Conservation (phyloP, 2,329 filamentous ascomycete species). For the Chrysosporium keratinophilum region DNA sequence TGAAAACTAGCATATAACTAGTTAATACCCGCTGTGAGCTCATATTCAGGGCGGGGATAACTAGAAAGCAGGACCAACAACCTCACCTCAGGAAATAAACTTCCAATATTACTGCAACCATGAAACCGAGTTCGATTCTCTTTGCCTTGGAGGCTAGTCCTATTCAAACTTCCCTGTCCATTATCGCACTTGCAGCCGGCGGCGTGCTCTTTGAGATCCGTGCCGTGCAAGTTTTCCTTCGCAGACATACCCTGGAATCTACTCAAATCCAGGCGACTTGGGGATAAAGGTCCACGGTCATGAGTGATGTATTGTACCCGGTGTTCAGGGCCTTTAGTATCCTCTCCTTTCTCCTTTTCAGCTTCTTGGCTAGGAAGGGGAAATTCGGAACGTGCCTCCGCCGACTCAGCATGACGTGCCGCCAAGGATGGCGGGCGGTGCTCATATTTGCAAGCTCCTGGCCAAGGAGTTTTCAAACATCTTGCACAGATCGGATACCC, state of each 20-base stretch:
- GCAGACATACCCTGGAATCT: slow-evolving; percentile 12
- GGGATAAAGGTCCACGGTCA: neutral
- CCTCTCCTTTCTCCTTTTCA: neutral
- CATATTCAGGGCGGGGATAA: neutral
- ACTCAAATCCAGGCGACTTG: slow-evolving; percentile 6
- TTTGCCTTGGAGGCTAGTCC: slow-evolving; percentile 30
- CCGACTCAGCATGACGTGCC: neutral
- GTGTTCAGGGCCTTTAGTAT: neutral
- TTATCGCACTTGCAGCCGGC: slow-evolving; percentile 9
- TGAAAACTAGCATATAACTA: slow-evolving; percentile 29
- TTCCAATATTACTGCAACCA: slow-evolving; percentile 33
- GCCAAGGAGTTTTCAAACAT: slow-evolving; percentile 27
- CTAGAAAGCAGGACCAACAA: no score
- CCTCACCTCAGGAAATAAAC: slow-evolving; percentile 32
- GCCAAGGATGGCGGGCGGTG: neutral
- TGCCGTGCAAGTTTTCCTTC: slow-evolving; percentile 21
- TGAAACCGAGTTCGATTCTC: slow-evolving; percentile 35
- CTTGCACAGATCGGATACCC: slow-evolving; percentile 33
- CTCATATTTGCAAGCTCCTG: slow-evolving; percentile 15
- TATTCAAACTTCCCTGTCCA: slow-evolving; percentile 22
- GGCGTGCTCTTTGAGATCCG: slow-evolving; percentile 22
- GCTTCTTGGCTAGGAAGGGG: neutral
- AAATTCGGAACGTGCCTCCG: neutral
- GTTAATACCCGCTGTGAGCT: neutral
- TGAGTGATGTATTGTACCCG: neutral